Evolutionary conservation across 345 rosid species (phyloP), one percentile per base, ranked within the genome.

Genomic region (Hypericum perforatum): DNA sequence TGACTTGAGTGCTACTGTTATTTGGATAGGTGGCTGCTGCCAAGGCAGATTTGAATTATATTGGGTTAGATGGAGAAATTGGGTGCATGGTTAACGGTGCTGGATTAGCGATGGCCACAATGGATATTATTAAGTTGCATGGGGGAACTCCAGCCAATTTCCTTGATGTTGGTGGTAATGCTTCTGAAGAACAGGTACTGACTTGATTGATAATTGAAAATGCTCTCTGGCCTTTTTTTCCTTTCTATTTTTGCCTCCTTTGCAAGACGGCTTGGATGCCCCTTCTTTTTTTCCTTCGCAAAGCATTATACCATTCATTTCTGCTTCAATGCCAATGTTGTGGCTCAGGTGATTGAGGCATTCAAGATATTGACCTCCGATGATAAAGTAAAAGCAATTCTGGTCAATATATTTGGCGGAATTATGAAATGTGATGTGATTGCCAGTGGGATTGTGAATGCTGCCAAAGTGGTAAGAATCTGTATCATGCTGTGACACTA

Each of bases 61-160:
- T 89, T 39, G 99, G 99, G 32, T 69, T 92, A 52, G 99, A 94
- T 68, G 99, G 99, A 52, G 99, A 94, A 78, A 94, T 94, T 65
- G 99, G 99, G 51, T 94, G 99, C 85, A 94, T 94, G 99, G 99
- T 94, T 54, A 94, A 94, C 75, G 99, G 99, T 60, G 97, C 99
- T n/a, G 97, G 99, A 69, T 71, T 94, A 61, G 99, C 97, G 11
- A 94, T 88, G 97, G 97, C 99, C 60, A 86, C 97, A 15, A 94
- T 89, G 99, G 99, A 94, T 74, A 89, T 94, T 45, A 89, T 94
- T 50, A 94, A 94, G 70, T 51, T 94, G 81, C 97, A 89, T 57
- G 99, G 97, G 15, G 99, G 97, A 61, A 94, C 99, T 49, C 99
- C 97, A 32, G 99, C 99, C 58, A 94, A 94, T 76, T 94, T 89